Evolutionary conservation across 2,329 filamentous ascomycete genomes (phyloP).

Genomic region (Capronia coronata): DNA sequence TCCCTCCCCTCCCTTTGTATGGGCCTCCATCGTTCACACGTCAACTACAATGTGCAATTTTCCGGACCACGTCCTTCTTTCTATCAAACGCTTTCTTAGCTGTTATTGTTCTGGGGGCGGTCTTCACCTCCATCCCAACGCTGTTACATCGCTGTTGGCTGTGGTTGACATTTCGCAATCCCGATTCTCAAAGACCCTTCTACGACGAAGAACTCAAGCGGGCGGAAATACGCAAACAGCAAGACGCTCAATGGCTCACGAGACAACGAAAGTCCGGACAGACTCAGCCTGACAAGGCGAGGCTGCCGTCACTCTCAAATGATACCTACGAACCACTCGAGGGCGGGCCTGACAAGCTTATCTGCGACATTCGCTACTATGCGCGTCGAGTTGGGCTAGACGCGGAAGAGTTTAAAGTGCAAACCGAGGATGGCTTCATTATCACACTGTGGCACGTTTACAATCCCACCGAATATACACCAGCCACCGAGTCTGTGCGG

Average conservation of each 20-base stretch:
- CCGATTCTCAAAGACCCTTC: slow-evolving; percentile 59
- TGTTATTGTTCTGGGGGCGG: slow-evolving; percentile 66
- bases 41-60: slow-evolving; percentile 58
- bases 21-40: slow-evolving; percentile 64
- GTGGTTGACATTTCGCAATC: slow-evolving; percentile 54
- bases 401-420: slow-evolving; percentile 72
- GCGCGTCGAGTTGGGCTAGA: slow-evolving; percentile 81
- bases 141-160: slow-evolving; percentile 47
- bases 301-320: slow-evolving; percentile 24
- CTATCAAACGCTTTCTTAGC: slow-evolving; percentile 71
- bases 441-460: slow-evolving; percentile 86
- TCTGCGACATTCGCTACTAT: slow-evolving; percentile 78
- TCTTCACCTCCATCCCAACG: slow-evolving; percentile 59
- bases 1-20: slow-evolving; percentile 77
- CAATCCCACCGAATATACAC: slow-evolving; percentile 66
- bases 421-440: slow-evolving; percentile 91
- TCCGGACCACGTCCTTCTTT: slow-evolving; percentile 63
- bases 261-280: slow-evolving; percentile 32
- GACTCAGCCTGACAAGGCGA: slow-evolving; percentile 23
- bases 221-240: slow-evolving; percentile 50
- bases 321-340: slow-evolving; percentile 67
- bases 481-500: slow-evolving; percentile 40
- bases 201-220: slow-evolving; percentile 64
- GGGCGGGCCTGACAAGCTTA: slow-evolving; percentile 69
- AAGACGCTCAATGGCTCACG: slow-evolving; percentile 57